These are phyloP conservation scores for Chrysanthemum seticuspe DNA, from an alignment of 129 eudicot genomes.

Conservation along the genomic window DNA sequence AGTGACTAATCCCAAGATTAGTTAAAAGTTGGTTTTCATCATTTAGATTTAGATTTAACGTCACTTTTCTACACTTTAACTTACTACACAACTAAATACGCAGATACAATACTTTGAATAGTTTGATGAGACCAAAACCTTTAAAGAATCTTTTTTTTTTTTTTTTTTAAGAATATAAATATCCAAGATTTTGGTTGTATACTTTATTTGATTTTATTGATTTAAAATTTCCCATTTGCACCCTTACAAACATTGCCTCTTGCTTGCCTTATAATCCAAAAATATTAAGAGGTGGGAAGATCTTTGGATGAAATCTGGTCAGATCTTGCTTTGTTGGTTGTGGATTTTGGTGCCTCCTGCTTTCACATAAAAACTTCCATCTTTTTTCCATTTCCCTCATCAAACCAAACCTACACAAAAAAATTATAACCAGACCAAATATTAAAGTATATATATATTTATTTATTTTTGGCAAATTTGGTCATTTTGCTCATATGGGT, in stretches of 20 bases:
- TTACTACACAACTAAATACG: too few species aligned
- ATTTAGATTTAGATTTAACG: too few species aligned
- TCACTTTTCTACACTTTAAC: too few species aligned
- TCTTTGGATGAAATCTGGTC: conserved; percentile 77
- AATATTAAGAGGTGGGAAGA: conserved; percentile 42
- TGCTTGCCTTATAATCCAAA: conserved; percentile 74
- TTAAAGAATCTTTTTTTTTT: conserved; percentile 26
- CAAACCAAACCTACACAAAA: conserved; percentile 26
- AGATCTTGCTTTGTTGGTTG: conserved; percentile 88
- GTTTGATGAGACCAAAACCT: conserved; percentile 28
- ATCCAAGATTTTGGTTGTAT: conserved; percentile 34
- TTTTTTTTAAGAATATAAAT: conserved; percentile 25
- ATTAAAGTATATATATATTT: too few species aligned
- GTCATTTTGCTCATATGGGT: conserved; percentile 50
- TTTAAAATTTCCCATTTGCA: conserved; percentile 32
- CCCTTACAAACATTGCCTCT: conserved; percentile 40
- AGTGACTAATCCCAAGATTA: background rate
- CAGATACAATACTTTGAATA: conserved; percentile 15
- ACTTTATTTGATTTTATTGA: conserved; percentile 34
- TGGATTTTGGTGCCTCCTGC: conserved; percentile 70
- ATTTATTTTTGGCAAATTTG: conserved; percentile 23
- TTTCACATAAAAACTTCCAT: conserved; percentile 33
- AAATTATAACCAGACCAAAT: background rate
- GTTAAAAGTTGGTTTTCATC: background rate
- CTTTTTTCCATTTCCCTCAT: conserved; percentile 30